Conservation (phyloP, 352 stramenopile genomes). For the Pythium insidiosum region DNA sequence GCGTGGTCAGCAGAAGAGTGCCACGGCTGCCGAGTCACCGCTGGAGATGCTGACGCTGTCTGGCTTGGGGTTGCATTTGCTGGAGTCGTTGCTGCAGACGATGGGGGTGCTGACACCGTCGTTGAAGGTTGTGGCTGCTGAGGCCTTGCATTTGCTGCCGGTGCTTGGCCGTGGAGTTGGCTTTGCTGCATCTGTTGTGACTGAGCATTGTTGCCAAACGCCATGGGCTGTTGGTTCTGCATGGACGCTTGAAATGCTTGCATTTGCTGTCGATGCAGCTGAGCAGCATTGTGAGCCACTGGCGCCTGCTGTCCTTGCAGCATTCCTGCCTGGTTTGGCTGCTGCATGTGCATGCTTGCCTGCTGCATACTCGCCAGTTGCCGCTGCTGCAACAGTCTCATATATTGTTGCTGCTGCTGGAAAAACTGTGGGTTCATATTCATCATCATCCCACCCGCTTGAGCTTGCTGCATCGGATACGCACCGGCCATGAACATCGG, state of each 20-base stretch:
- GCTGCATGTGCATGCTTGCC: slow-evolving; percentile 13
- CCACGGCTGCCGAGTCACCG: slow-evolving; percentile 37
- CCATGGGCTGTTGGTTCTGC: not conserved
- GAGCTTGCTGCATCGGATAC: slow-evolving; percentile 58
- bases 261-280: not conserved
- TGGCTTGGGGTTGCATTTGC: slow-evolving; percentile 3
- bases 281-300: too few species aligned
- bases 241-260: slow-evolving; percentile 7
- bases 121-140: slow-evolving; percentile 7
- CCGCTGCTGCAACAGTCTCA: slow-evolving; percentile 51
- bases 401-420: slow-evolving; percentile 61
- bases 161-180: too few species aligned
- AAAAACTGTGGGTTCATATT: slow-evolving; percentile 44
- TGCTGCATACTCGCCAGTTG: slow-evolving; percentile 30
- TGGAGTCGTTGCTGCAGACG: slow-evolving; percentile 14
- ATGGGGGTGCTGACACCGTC: slow-evolving; percentile 2
- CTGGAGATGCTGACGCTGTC: not conserved
- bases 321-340: slow-evolving; percentile 4
- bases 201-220: not conserved
- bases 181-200: too few species aligned
- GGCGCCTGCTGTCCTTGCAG: slow-evolving; percentile 12
- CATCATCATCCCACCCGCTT: slow-evolving; percentile 53
- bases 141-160: slow-evolving; percentile 6
- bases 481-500: slow-evolving; percentile 55
- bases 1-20: slow-evolving; percentile 65